Evolutionary conservation across 2,329 filamentous ascomycete genomes (phyloP), one percentile per base, ranked within the genome.

Genomic region (Shiraia sp.): DNA sequence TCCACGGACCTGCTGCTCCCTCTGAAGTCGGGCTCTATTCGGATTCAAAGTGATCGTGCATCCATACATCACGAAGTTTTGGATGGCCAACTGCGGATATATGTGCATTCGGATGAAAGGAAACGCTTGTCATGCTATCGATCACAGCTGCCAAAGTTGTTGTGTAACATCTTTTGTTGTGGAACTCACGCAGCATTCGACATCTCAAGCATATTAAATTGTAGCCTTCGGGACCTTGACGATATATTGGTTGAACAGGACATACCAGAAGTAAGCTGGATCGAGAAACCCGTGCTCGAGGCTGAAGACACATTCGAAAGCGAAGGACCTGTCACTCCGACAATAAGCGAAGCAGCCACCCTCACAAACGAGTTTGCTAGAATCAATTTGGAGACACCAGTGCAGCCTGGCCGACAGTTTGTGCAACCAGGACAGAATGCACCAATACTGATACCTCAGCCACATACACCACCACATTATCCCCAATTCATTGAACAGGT

Each of bases 241-340:
- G 49, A 51, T 6, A 34, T 56, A 6, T 26, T 59, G 9, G 4
- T 31, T 0, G 52, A 56, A 15, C 47, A 49, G n/a, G 54, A 60
- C 13, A 52, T 58, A 22, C 19, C 46, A 9, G 2, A 17, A 2
- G 54, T 58, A 3, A 28, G 27, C 9, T 60, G 56, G 54, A 52
- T 60, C 10, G 27, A 46, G 17, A 47, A 45, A 26, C 53, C 53
- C 4, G 29, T 41, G 8, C 13, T 49, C 2, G 31, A 41, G 1
- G 24, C 45, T 2, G 14, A 33, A 19, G 17, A 26, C 9, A n/a
- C 6, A 10, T 5, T 14, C 13, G 35, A 23, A 15, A 27, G 40
- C 6, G 26, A 33, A 40, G 8, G 30, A 10, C 31, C 24, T 8
- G 15, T 12, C n/a, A 43, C 44, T 1, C 26, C 39, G 13, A 17